phyloP scores from a whole-genome alignment of 2,329 filamentous ascomycete genomes.

The Pseudogymnoascus sp. region DNA sequence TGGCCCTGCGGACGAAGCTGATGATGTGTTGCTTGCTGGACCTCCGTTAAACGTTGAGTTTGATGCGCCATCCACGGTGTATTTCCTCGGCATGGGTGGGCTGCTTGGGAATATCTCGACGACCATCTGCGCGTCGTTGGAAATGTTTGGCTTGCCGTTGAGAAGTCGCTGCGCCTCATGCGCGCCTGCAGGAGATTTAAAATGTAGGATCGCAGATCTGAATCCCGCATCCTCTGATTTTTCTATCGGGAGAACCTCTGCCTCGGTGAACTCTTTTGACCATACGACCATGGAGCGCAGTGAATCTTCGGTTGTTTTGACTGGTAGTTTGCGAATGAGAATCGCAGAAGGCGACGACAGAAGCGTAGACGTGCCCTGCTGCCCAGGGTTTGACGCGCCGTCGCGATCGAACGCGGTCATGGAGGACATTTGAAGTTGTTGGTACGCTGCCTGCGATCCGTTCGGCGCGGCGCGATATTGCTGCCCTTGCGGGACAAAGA shows the following conservation, averaged over 20 bases:
- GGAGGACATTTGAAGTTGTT: constrained; percentile 26
- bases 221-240: constrained; percentile 44
- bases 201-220: constrained; percentile 46
- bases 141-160: constrained; percentile 46
- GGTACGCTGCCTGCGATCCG: constrained; percentile 23
- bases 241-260: constrained; percentile 44
- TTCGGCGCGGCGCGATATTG: constrained; percentile 25
- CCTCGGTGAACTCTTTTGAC: constrained; percentile 46
- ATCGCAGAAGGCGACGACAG: constrained; percentile 33
- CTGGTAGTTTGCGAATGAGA: constrained; percentile 47
- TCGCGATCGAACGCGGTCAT: constrained; percentile 26
- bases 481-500: constrained; percentile 27
- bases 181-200: constrained; percentile 46
- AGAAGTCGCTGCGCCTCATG: constrained; percentile 50
- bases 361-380: constrained; percentile 21
- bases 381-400: constrained; percentile 17
- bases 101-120: constrained; percentile 47
- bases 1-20: constrained; percentile 20
- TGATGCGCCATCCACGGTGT: constrained; percentile 40
- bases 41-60: constrained; percentile 19
- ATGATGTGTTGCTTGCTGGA: constrained; percentile 30
- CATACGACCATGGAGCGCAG: constrained; percentile 52
- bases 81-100: constrained; percentile 37
- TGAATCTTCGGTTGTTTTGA: constrained; percentile 46
- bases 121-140: constrained; percentile 44